Percentiles rank a stretch among this genome's conserved stretches.
These are phyloP conservation scores for Helicosporidium sp. DNA, from an alignment of 139 green algal genomes.

Conservation along the genomic window DNA sequence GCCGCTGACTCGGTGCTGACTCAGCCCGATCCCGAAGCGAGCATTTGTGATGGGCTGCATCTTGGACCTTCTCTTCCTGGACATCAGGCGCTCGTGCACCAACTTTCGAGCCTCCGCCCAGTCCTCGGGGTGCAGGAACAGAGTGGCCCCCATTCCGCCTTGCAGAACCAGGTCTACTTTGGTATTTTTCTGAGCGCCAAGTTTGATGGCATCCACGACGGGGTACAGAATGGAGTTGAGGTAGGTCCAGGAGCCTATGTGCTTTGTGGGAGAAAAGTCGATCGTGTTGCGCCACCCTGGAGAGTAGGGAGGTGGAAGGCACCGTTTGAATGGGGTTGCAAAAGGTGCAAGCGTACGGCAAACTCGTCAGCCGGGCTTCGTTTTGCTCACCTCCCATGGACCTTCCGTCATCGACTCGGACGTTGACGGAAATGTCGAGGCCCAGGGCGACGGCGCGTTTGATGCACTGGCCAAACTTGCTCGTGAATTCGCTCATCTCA, in stretches of 20 bases:
- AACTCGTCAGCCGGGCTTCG: no score
- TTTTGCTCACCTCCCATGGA: conserved; percentile 1
- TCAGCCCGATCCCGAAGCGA: conserved; percentile 10
- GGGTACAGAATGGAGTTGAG: conserved; percentile 21
- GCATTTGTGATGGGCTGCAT: neutral
- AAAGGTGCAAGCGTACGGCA: no score
- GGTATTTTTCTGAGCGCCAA: neutral
- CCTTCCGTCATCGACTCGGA: conserved; percentile 12
- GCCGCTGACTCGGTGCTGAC: conserved; percentile 19
- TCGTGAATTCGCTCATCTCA: neutral
- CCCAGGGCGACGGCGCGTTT: neutral
- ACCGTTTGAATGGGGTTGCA: no score
- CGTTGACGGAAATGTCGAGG: conserved; percentile 7
- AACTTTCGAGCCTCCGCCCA: neutral
- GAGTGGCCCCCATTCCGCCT: conserved; percentile 6
- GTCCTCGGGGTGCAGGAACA: conserved; percentile 9
- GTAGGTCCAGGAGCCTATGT: conserved; percentile 21
- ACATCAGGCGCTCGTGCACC: neutral
- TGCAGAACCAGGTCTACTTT: conserved; percentile 6
- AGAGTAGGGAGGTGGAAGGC: no score
- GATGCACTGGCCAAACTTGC: conserved; percentile 1
- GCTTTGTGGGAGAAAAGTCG: conserved; percentile 17
- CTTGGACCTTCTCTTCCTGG: neutral
- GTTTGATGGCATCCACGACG: conserved; percentile 12
- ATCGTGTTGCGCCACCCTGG: conserved; percentile 30